Base-by-base conservation (phyloP, 2,329 filamentous ascomycete species). In the Fusarium haematococcum region DNA sequence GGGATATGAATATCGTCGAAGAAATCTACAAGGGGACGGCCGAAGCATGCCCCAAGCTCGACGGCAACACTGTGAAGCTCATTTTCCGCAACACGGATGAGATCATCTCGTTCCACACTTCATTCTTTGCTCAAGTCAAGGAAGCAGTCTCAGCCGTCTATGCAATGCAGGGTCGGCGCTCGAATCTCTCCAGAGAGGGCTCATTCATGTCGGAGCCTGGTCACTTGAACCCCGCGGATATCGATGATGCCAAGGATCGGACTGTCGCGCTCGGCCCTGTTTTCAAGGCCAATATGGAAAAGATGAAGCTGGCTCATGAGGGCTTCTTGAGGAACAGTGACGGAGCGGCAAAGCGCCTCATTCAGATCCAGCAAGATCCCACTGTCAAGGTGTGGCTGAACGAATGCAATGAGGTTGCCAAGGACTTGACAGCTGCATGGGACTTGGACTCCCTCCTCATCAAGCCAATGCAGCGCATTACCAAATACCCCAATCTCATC, bases 11-110 rank as follows among this genome's bases (percentile, higher is more conserved):
- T 81, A 96, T 99, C 63, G 93, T 98, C 3, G 95, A 97, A 79
- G 95, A 98, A 80, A 98, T 99, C 64, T 99, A 98, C 87, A 97
- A 97, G 83, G 95, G 94, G 50, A 98, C 97, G 1, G 94, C 95
- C 1, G 91, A 93, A 75, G 93, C 93, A 13, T 95, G 94, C 65
- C 91, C 94, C 10, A 91, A 95, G 73, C 89, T 98, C 32, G 94
- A 93, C 50, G 86, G 90, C 48, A 94, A 96, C 73, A 97, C 97
- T 72, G 92, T 97, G 78, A 97, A 95, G 80, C 88, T 94, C 14
- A 91, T 99, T 18, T 99, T 99, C 82, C 93, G 95, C 72, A 99
- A 99, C 79, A 95, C 94, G 5, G 94, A 97, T 77, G 93, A 98
- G 78, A 92, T 99, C 65, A 94, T 97, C 70, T 89, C 91, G 33